Evolutionary conservation across 495 filamentous ascomycete genomes (phyloP).

Genomic region (Penicillium cinerascens): DNA sequence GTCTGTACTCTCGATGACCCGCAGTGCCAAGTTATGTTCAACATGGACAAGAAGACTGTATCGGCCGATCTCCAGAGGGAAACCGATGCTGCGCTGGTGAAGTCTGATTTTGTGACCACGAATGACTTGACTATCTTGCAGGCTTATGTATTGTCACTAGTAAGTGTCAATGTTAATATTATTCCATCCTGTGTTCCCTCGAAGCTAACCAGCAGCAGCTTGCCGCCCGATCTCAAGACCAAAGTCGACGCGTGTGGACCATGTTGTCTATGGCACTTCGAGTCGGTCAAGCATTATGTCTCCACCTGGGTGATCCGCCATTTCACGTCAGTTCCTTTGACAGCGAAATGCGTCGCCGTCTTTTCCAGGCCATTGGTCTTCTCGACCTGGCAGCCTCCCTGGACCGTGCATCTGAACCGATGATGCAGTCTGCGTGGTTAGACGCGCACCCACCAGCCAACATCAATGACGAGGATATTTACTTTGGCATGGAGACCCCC

Average conservation of each 20-base stretch:
- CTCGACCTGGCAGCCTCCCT: slow-evolving; percentile 35
- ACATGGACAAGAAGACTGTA: slow-evolving; percentile 35
- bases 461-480: slow-evolving; percentile 34
- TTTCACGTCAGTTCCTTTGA: slow-evolving; percentile 33
- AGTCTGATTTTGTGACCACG: slow-evolving; percentile 50
- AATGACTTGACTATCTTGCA: slow-evolving; percentile 55
- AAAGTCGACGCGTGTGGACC: slow-evolving; percentile 48
- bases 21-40: slow-evolving; percentile 40
- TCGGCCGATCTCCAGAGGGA: slow-evolving; percentile 46
- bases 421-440: slow-evolving; percentile 35
- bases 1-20: slow-evolving; percentile 40
- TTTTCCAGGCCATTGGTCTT: slow-evolving; percentile 35
- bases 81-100: slow-evolving; percentile 46
- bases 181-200: background rate
- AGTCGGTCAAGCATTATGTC: slow-evolving; percentile 62
- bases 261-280: slow-evolving; percentile 65
- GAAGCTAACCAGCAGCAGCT: slow-evolving; percentile 31
- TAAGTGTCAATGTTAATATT: slow-evolving; percentile 13
- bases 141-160: slow-evolving; percentile 53
- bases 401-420: slow-evolving; percentile 37
- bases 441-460: slow-evolving; percentile 27
- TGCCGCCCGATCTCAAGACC: slow-evolving; percentile 40
- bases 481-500: slow-evolving; percentile 21
- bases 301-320: slow-evolving; percentile 47
- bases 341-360: slow-evolving; percentile 33